Conservation (phyloP, 306 rosid species). For the Acacia confusa region DNA sequence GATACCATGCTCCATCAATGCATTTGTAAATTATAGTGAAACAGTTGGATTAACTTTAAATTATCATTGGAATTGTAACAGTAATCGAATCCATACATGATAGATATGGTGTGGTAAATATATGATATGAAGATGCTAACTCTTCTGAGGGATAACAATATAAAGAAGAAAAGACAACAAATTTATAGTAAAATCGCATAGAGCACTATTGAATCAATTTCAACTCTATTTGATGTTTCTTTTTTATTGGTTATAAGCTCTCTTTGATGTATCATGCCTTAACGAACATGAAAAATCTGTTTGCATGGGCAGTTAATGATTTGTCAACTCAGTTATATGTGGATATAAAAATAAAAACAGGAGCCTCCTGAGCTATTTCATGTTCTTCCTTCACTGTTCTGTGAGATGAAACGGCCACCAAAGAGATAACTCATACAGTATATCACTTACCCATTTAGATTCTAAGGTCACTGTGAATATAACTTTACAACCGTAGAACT, state of each 20-base stretch:
- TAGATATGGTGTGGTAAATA: background rate
- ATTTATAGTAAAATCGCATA: background rate
- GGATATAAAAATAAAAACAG: background rate
- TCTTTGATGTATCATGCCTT: background rate
- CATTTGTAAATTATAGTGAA: background rate
- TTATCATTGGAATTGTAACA: background rate
- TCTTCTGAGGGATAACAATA: background rate
- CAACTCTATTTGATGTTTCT: constrained; percentile 6
- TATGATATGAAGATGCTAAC: background rate
- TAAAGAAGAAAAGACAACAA: background rate
- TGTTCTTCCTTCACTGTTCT: constrained; percentile 20
- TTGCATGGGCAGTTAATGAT: constrained; percentile 2
- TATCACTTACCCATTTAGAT: constrained; percentile 7
- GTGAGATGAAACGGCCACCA: constrained; percentile 14
- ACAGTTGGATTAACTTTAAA: background rate
- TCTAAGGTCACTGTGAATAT: background rate
- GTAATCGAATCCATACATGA: background rate
- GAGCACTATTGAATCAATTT: constrained; percentile 12
- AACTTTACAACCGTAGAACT: constrained; percentile 10
- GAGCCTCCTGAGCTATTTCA: constrained; percentile 11
- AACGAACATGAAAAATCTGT: constrained; percentile 1
- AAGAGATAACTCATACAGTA: constrained; percentile 13
- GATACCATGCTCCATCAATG: background rate
- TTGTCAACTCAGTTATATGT: background rate
- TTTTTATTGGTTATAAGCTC: background rate